Evolutionary conservation across 768 basidiomycete species (phyloP), one percentile per base, ranked within the genome.

Genomic region (Hydnomerulius pinastri): DNA sequence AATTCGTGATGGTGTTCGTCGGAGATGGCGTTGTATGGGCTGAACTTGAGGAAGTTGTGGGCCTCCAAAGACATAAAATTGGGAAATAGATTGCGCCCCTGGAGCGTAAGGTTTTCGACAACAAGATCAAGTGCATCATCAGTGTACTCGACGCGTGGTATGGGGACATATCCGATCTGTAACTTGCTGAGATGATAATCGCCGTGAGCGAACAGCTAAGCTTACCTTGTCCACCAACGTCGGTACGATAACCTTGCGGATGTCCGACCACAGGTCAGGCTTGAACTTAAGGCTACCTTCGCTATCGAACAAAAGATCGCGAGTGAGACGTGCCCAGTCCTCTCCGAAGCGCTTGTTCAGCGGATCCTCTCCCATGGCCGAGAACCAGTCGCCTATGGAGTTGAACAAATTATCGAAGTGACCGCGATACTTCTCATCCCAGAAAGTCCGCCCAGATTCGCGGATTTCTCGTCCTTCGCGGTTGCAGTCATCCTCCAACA

Each of bases 71-170:
- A 71, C 42, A 90, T 77, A 51, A 87, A 63, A 60, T 88, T 92
- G 1, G 94, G 94, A 78, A 95, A 87, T 3, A 99, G 71, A 72
- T 98, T 96, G 35, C 85, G 82, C 8, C 92, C 92, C 53, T 90
- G 85, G 15, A 95, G 77, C 1, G 90, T 88, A 28, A 98, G 79
- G 68, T 96, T 98, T 77, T 98, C 96, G 55, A 98, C 83, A 50
- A 96, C 90, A 37, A 97, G 79, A 59, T 97, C 95, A 53, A 95
- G 71, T 6, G 77, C 64, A 44, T 92, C 86, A 69, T 96, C 92
- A 29, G 88, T 87, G 72, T 97, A 98, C 70, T 97, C 95, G 64
- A 94, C 83, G 29, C 93, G 86, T 0, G 96, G 96, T 56, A 98
- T 95, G 6, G 93, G 93, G 47, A 95, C 64, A 60, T 91, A 87